Base-by-base conservation (phyloP, 139 green algal species). In the Prasinococcaceae sp. region DNA sequence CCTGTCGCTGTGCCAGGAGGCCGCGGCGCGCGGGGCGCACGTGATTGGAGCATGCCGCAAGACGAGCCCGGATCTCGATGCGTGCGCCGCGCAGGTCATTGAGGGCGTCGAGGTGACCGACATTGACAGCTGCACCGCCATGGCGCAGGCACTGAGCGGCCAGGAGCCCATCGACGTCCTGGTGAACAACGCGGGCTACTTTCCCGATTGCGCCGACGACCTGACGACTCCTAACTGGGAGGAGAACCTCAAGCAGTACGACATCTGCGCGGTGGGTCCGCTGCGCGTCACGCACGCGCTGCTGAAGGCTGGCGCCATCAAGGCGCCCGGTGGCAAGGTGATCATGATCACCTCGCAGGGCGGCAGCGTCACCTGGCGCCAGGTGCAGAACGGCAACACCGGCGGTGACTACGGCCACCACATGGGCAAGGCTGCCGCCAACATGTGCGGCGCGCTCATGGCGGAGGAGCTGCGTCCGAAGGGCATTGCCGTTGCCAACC, bases 121-220 rank as follows among this genome's bases (percentile, higher is more conserved):
- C 28, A 25, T 14, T 3, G 40, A 37, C 6, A 17, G n/a, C 3
- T 24, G 41, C 27, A 43, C 26, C 17, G 29, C 43, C 12, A 24
- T 45, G 17, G 47, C 29, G n/a, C 20, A 35, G 36, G 27, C 37
- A 5, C 23, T 58, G n/a, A 8, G 9, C 3, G 30, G 40, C 14
- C 36, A 23, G 6, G 44, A 44, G 17, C 52, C 52, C 25, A 50
- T 62, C 10, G 52, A 61, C 30, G 33, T 68, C 45, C 42, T 68
- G 2, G 57, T 68, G 30, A 67, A 67, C 50, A 62, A 62, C 51
- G 60, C 60, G 46, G 60, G 60, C 2, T 68, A 68, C 45, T 68
- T 68, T 52, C 26, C 48, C 9, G 28, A 44, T 5, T 20, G 0
- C 19, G 33, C 17, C n/a, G 48, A 55, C 28, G 27, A 55, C 48